Base-by-base conservation (phyloP, 805 yeast species). In the Tanozyma kutaoensis region DNA sequence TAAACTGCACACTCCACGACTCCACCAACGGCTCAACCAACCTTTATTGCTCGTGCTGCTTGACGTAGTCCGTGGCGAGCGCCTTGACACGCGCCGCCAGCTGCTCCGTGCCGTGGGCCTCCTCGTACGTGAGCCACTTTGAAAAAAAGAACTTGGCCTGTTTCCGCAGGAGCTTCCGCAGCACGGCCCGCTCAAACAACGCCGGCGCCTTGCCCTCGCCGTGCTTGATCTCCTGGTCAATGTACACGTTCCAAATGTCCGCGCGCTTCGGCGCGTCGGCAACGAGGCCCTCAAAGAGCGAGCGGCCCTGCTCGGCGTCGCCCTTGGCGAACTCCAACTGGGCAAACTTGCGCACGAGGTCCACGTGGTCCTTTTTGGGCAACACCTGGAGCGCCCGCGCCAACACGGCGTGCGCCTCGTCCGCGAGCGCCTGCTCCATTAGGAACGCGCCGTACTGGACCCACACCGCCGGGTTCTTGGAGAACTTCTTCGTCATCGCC, bases 121-220 rank as follows among this genome's bases (percentile, higher is more conserved):
- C 85, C 55, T 85, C 96, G 42, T 60, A 81, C 8, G 67, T 58
- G 34, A 85, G 69, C 96, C 96, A 86, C 49, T 88, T 88, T 41
- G 76, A 80, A 60, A 85, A 86, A 68, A 88, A 82, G 60, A 81
- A 84, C 55, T 82, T 85, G 41, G 95, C 95, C 56, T 85, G 95
- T 50, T 86, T 88, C 46, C 76, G 70, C 4, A 79, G 65, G 28
- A 88, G 50, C 53, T 81, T 82, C 51, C 60, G 62, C 18, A 62
- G 45, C 23, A 79, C 43, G 3, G 78, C 81, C 49, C 97, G 71
- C 50, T 86, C 95, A 41, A 85, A 86, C 34, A 88, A 59, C 12
- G 70, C 78, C 45, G 76, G 88, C 20, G 74, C 78, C 50, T 72
- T 76, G 38, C 58, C 57, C 28, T 66, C 69, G 14, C 46, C 51